Conservation (phyloP, 441 rosid genomes). For the Adansonia madagascariensis region DNA sequence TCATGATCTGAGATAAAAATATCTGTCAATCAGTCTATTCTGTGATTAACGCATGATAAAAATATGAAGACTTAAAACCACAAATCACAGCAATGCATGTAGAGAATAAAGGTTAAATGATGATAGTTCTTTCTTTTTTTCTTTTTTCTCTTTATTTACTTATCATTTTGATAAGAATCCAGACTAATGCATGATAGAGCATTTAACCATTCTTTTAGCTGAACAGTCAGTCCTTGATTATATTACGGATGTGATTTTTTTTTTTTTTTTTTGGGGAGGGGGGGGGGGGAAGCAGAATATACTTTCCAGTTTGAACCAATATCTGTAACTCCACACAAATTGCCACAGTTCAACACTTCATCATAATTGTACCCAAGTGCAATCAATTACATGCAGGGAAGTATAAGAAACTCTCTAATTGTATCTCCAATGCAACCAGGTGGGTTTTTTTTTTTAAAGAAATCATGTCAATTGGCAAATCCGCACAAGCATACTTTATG, state of each 20-base stretch:
- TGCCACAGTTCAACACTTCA: constrained; percentile 13
- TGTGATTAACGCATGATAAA: constrained; percentile 5
- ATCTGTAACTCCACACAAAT: neutral
- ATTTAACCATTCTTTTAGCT: neutral
- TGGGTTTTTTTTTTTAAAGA: neutral
- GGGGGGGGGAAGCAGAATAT: neutral
- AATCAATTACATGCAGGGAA: constrained; percentile 18
- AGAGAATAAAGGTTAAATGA: neutral
- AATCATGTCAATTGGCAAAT: neutral
- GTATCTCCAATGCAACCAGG: neutral
- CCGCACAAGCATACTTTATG: constrained; percentile 5
- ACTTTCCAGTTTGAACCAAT: neutral
- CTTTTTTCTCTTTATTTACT: too few relatives aligned
- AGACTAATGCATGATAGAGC: neutral
- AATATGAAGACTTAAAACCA: neutral
- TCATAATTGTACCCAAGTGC: neutral
- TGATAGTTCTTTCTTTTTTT: neutral
- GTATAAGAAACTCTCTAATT: neutral
- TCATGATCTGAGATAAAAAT: constrained; percentile 66
- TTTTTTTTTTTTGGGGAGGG: too few relatives aligned
- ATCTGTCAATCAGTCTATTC: constrained; percentile 14
- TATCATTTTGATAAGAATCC: constrained; percentile 3
- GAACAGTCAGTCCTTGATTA: neutral
- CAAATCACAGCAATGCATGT: constrained; percentile 4
- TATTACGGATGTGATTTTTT: neutral